phyloP scores from a whole-genome alignment of 139 green algal genomes.

The Micromonas pusilla region DNA sequence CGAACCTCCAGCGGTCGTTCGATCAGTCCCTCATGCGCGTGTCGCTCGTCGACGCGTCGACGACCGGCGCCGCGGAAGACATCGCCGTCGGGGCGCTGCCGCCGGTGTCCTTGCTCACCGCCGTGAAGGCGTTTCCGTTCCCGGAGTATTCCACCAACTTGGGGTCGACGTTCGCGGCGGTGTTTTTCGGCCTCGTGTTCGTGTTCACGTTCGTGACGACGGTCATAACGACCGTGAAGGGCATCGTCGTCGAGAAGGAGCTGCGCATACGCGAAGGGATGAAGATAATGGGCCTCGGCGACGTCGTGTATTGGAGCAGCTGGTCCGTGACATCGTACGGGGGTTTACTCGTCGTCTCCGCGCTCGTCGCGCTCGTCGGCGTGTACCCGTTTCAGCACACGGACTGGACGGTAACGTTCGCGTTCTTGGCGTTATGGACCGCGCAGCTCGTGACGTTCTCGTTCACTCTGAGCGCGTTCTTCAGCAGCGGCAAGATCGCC shows the following conservation, averaged over 20 bases:
- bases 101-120: background rate
- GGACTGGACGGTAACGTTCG: conserved; percentile 6
- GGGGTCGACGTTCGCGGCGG: conserved; percentile 6
- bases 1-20: conserved; percentile 11
- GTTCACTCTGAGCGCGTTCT: conserved; percentile 13
- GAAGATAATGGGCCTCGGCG: conserved; percentile 30
- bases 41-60: background rate
- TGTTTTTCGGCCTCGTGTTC: conserved; percentile 28
- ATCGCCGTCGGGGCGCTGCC: no score
- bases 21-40: conserved; percentile 21
- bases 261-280: conserved; percentile 31
- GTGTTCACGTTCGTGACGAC: conserved; percentile 27
- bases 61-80: background rate
- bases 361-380: conserved; percentile 8
- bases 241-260: conserved; percentile 34
- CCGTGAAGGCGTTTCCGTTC: conserved; percentile 27
- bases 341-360: background rate
- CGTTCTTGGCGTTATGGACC: conserved; percentile 17
- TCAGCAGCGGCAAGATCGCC: background rate
- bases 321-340: conserved; percentile 29
- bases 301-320: conserved; percentile 26
- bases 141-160: conserved; percentile 20
- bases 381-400: conserved; percentile 28
- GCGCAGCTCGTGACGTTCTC: background rate
- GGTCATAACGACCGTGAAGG: conserved; percentile 7